phyloP scores from a whole-genome alignment of 2,329 filamentous ascomycete genomes.

The Alternaria gaisen region DNA sequence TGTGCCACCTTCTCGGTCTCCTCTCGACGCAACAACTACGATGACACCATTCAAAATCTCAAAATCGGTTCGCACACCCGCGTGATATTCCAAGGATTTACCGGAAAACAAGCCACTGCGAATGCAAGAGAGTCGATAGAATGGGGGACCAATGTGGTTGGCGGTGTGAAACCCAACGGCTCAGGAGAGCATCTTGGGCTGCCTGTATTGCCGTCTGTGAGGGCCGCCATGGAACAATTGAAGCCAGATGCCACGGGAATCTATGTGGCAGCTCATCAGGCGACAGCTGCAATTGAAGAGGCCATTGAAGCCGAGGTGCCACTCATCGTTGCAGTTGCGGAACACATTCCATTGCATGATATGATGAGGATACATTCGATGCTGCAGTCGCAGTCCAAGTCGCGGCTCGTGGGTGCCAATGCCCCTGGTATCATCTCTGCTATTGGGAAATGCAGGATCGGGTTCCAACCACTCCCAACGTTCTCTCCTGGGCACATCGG shows the following conservation, averaged over 20 bases:
- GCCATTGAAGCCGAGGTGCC: conserved; percentile 82
- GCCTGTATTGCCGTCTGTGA: conserved; percentile 74
- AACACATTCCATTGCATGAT: conserved; percentile 81
- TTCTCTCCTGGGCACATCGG: conserved; percentile 75
- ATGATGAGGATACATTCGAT: conserved; percentile 77
- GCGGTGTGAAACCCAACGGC: conserved; percentile 76
- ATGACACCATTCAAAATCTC: conserved; percentile 71
- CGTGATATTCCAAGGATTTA: conserved; percentile 77
- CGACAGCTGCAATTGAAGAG: conserved; percentile 77
- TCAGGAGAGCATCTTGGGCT: conserved; percentile 76
- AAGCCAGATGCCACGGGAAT: conserved; percentile 82
- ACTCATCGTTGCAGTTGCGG: conserved; percentile 79
- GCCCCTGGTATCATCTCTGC: conserved; percentile 82
- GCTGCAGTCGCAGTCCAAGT: conserved; percentile 74
- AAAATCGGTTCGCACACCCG: conserved; percentile 72
- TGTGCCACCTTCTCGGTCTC: conserved; percentile 42
- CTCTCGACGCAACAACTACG: conserved; percentile 56
- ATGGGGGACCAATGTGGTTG: conserved; percentile 83
- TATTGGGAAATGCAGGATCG: conserved; percentile 73
- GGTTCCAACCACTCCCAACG: conserved; percentile 79
- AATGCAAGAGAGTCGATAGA: conserved; percentile 79
- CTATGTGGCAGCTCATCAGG: conserved; percentile 80
- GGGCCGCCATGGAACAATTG: conserved; percentile 72
- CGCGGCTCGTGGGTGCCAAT: conserved; percentile 80
- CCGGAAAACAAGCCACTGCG: conserved; percentile 73